phyloP scores from a whole-genome alignment of 2,329 filamentous ascomycete genomes.

The Penicillium sp. region DNA sequence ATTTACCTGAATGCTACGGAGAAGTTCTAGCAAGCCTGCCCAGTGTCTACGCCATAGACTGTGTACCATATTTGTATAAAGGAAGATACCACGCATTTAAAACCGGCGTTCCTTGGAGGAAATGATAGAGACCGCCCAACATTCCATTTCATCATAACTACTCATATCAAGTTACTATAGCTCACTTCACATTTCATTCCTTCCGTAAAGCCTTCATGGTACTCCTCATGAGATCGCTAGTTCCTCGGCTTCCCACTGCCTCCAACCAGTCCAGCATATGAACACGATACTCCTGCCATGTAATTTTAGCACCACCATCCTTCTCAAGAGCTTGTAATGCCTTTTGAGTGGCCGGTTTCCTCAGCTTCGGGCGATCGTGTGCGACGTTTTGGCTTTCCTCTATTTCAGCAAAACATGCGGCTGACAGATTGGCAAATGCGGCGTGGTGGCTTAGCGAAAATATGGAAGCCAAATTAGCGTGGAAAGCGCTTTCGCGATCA shows the following conservation, averaged over 20 bases:
- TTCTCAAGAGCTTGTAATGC: slow-evolving; percentile 68
- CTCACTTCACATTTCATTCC: slow-evolving; percentile 30
- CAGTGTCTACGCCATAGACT: neutral
- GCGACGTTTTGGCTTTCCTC: slow-evolving; percentile 51
- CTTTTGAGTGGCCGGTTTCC: slow-evolving; percentile 69
- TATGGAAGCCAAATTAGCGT: slow-evolving; percentile 45
- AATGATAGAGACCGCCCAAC: neutral
- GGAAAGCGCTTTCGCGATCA: slow-evolving; percentile 40
- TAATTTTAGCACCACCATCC: slow-evolving; percentile 69
- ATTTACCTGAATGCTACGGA: slow-evolving; percentile 72
- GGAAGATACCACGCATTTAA: slow-evolving; percentile 24
- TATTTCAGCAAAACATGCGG: slow-evolving; percentile 54
- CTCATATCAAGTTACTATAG: too few relatives aligned
- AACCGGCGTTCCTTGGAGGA: slow-evolving; percentile 15
- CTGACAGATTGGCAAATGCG: slow-evolving; percentile 53
- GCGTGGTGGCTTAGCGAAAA: slow-evolving; percentile 58
- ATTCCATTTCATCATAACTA: neutral
- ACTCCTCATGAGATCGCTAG: slow-evolving; percentile 75
- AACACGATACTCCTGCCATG: slow-evolving; percentile 77
- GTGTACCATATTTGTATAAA: slow-evolving; percentile 29
- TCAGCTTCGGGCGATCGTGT: slow-evolving; percentile 35
- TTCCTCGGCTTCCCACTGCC: slow-evolving; percentile 66
- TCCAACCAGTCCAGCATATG: slow-evolving; percentile 74
- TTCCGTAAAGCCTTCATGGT: slow-evolving; percentile 78
- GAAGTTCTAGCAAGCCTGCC: slow-evolving; percentile 38